Percentiles rank a stretch among this genome's conserved stretches.
Conservation (phyloP, 2,329 filamentous ascomycete species). For the Furcasterigmium sp. region DNA sequence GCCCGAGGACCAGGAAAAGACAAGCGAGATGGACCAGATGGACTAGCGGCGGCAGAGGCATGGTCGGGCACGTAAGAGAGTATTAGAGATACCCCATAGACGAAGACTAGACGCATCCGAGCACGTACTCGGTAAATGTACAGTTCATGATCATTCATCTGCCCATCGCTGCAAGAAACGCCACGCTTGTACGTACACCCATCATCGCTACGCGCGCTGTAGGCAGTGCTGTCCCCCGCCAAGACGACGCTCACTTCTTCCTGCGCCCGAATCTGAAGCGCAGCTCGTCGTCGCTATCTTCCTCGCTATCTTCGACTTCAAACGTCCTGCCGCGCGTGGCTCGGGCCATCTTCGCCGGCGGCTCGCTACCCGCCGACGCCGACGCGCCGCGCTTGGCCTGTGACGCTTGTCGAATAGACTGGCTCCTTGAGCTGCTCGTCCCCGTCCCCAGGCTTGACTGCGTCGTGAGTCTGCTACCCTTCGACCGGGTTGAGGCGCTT, state of each 20-base stretch:
- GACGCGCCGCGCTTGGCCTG: slow-evolving; percentile 29
- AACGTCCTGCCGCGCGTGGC: slow-evolving; percentile 26
- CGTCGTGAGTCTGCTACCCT: slow-evolving; percentile 15
- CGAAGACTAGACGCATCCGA: not conserved
- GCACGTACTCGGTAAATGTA: too few relatives aligned
- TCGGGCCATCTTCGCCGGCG: slow-evolving; percentile 25
- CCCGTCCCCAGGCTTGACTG: not conserved
- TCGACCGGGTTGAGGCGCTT: slow-evolving; percentile 10
- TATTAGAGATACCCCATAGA: not conserved
- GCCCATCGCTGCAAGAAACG: too few relatives aligned
- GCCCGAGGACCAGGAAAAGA: slow-evolving; percentile 45
- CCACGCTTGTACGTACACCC: too few relatives aligned
- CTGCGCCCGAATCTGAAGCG: slow-evolving; percentile 51
- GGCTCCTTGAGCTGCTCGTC: slow-evolving; percentile 12
- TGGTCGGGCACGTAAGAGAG: not conserved
- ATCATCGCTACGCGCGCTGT: too few relatives aligned
- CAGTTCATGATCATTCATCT: too few relatives aligned
- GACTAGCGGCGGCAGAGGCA: slow-evolving; percentile 31
- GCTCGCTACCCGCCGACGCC: slow-evolving; percentile 19
- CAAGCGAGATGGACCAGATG: slow-evolving; percentile 53
- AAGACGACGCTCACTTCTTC: slow-evolving; percentile 20
- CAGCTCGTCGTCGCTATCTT: slow-evolving; percentile 49
- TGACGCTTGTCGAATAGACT: slow-evolving; percentile 16
- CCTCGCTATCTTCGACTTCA: slow-evolving; percentile 32
- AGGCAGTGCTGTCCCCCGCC: too few relatives aligned